Evolutionary conservation across 345 rosid species (phyloP), one percentile per base, ranked within the genome.

Genomic region (Sisymbrium altissimum): DNA sequence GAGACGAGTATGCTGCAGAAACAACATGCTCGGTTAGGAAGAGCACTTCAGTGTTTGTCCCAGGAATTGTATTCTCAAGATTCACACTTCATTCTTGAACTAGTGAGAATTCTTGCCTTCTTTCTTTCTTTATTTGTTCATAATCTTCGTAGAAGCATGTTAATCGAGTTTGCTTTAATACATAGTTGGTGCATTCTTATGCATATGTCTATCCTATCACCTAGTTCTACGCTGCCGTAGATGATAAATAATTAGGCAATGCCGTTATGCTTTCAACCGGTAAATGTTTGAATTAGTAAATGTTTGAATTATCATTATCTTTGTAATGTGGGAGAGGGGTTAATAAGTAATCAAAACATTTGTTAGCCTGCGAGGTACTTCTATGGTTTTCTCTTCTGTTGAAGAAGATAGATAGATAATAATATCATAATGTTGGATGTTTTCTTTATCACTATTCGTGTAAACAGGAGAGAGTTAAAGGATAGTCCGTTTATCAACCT

Each of bases 81-180:
- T 85, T 92, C 97, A 9, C 99, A 95, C 83, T 95, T 95, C 84
- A 88, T 95, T 78, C 97, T 95, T 62, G 99, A 95, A 90, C 93
- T 95, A 73, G 99, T 95, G 75, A 89, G 88, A 74, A 25, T 11
- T 15, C 29, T 63, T 35, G 7, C 67, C 58, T 39, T 54, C 38
- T 38, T 68, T 45, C 17, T 17, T 72, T 74, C 8, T 54, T 70
- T n/a, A n/a, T 54, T 67, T 53, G 48, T 43, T 50, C 32, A 43
- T 40, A 52, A 68, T 68, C 33, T 75, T 68, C 21, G 60, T 50
- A 52, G 48, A 68, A 60, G 70, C 69, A 43, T 18, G 14, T 13
- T 35, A 53, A 41, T 68, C n/a, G 30, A 73, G 57, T 41, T 52
- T 3, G 33, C 30, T 19, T 53, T 41, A 63, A 41, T 72, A 14